A percentile compares a stretch with the other conserved stretches of the same genome.
Conservation (phyloP, 495 filamentous ascomycete genomes). For the Penicillium desertorum region DNA sequence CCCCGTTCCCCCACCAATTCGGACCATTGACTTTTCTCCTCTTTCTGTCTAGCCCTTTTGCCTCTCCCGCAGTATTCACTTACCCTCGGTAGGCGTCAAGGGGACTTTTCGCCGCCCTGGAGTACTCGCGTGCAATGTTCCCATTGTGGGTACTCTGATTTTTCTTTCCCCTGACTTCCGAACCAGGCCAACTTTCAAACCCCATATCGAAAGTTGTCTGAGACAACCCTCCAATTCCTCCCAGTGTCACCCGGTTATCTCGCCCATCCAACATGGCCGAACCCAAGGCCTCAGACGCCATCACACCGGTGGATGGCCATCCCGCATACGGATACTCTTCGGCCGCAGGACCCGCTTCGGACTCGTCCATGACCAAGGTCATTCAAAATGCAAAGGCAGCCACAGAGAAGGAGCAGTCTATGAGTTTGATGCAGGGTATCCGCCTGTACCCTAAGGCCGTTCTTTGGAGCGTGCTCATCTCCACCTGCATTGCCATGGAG, state of each 20-base stretch:
- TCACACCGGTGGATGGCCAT: conserved; percentile 28
- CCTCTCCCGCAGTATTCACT: conserved; percentile 2
- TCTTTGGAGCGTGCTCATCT: conserved; percentile 54
- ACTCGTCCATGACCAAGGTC: conserved; percentile 36
- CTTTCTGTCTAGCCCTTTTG: conserved; percentile 14
- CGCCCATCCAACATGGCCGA: conserved; percentile 26
- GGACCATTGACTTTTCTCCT: conserved; percentile 4
- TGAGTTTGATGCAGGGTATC: conserved; percentile 47
- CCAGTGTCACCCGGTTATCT: conserved; percentile 13
- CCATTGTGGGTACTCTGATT: conserved; percentile 24
- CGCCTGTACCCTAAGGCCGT: conserved; percentile 58
- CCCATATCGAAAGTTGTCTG: not conserved
- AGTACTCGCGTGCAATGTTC: conserved; percentile 26
- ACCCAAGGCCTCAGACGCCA: conserved; percentile 26
- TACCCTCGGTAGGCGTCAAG: conserved; percentile 3
- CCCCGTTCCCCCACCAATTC: conserved; percentile 23
- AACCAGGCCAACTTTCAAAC: conserved; percentile 10
- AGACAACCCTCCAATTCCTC: conserved; percentile 4
- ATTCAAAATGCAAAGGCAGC: conserved; percentile 47
- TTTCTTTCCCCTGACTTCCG: conserved; percentile 17
- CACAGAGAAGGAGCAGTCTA: conserved; percentile 48
- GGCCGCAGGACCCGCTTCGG: conserved; percentile 22
- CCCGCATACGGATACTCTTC: conserved; percentile 16
- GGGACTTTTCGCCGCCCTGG: conserved; percentile 15
- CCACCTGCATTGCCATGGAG: conserved; percentile 57